Conservation (phyloP, 2,329 filamentous ascomycete genomes). For the Shiraia bambusicola region DNA sequence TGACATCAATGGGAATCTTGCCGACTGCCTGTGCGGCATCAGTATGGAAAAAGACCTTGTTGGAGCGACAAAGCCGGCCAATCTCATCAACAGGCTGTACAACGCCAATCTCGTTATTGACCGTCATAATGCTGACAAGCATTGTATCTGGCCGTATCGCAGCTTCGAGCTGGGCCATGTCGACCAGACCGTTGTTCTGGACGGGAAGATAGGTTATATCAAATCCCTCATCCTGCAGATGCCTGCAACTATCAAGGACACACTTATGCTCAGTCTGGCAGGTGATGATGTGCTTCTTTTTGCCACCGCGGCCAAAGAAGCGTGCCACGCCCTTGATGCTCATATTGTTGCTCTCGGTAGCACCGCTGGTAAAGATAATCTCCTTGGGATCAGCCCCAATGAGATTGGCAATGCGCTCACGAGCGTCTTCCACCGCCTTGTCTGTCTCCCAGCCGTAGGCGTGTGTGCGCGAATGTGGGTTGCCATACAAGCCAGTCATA, state of each 20-base stretch:
- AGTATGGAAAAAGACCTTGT: slow-evolving; percentile 97
- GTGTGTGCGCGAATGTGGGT: slow-evolving; percentile 95
- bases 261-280: slow-evolving; percentile 99
- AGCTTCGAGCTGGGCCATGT: slow-evolving; percentile 79
- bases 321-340: slow-evolving; percentile 96
- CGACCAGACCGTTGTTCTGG: slow-evolving; percentile 78
- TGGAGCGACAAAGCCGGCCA: slow-evolving; percentile 83
- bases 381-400: slow-evolving; percentile 96
- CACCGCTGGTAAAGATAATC: slow-evolving; percentile 97
- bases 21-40: slow-evolving; percentile 97
- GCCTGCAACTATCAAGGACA: slow-evolving; percentile 92
- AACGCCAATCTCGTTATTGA: slow-evolving; percentile 99
- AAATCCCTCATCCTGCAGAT: slow-evolving; percentile 95
- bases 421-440: slow-evolving; percentile 84
- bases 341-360: slow-evolving; percentile 99
- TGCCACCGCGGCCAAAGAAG: slow-evolving; percentile 88
- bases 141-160: slow-evolving; percentile 89
- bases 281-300: slow-evolving; percentile 98
- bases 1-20: slow-evolving; percentile 95
- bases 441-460: slow-evolving; percentile 99
- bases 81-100: slow-evolving; percentile 95
- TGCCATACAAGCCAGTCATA: slow-evolving; percentile 90
- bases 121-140: slow-evolving; percentile 95
- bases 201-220: slow-evolving; percentile 97
- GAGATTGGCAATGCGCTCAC: slow-evolving; percentile 77